Percentiles rank a stretch among this genome's conserved stretches.
Conservation (phyloP, 2,329 filamentous ascomycete species). For the Neonectria hederae region DNA sequence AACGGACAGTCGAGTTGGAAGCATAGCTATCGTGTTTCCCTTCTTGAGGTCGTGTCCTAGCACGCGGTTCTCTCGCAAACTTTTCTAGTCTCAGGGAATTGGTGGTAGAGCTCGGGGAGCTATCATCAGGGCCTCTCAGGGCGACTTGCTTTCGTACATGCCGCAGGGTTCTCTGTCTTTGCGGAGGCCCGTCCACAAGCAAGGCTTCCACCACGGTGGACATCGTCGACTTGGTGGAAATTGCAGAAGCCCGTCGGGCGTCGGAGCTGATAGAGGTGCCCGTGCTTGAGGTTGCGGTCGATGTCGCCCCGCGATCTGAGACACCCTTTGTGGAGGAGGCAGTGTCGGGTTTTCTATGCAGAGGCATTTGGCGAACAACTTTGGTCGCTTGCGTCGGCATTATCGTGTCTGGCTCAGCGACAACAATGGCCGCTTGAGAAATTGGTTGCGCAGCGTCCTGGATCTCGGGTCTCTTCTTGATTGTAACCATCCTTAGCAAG, state of each 20-base stretch:
- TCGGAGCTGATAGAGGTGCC: conserved; percentile 55
- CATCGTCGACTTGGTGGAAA: conserved; percentile 63
- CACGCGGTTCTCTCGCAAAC: conserved; percentile 42
- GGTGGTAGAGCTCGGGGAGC: conserved; percentile 21
- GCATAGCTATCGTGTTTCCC: conserved; percentile 57
- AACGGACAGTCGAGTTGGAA: conserved; percentile 60
- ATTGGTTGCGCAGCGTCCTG: conserved; percentile 38
- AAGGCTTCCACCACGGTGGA: conserved; percentile 69
- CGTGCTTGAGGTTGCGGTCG: conserved; percentile 49
- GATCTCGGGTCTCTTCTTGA: conserved; percentile 56
- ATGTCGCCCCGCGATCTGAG: conserved; percentile 36
- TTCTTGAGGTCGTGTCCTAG: conserved; percentile 41
- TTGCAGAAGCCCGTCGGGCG: conserved; percentile 59
- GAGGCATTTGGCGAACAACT: conserved; percentile 57
- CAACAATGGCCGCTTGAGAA: conserved; percentile 49
- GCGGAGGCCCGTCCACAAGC: conserved; percentile 59
- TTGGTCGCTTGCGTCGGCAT: conserved; percentile 63
- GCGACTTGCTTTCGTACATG: conserved; percentile 67
- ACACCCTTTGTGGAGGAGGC: conserved; percentile 32
- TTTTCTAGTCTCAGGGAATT: conserved; percentile 25
- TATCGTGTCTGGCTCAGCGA: conserved; percentile 58
- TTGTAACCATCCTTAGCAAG: conserved; percentile 62
- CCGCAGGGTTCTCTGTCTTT: conserved; percentile 64
- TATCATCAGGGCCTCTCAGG: conserved; percentile 56
- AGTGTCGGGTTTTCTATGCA: conserved; percentile 53